phyloP scores from a whole-genome alignment of 495 filamentous ascomycete species.

The Pseudomonodictys pantanalensis region DNA sequence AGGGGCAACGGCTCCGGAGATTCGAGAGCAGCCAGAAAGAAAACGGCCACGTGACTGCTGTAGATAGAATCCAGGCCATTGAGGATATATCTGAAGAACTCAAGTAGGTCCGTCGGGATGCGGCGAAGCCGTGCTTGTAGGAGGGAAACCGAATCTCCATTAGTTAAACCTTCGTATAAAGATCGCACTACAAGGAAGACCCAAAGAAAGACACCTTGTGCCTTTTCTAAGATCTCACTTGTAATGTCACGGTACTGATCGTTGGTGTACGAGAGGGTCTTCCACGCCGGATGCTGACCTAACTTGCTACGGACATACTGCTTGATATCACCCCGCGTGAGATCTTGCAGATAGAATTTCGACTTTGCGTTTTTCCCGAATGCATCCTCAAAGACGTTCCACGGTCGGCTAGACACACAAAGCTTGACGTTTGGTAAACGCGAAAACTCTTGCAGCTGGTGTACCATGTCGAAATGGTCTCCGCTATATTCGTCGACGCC shows the following conservation, averaged over 20 bases:
- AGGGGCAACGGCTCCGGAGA: neutral
- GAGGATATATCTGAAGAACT: constrained; percentile 24
- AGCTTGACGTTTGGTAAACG: constrained; percentile 42
- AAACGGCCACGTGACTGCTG: neutral
- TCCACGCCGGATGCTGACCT: neutral
- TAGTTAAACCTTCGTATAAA: neutral
- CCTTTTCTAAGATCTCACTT: constrained; percentile 3
- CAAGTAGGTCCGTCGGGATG: constrained; percentile 2
- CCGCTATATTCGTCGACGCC: constrained; percentile 49
- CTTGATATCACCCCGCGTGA: constrained; percentile 10
- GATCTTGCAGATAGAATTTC: constrained; percentile 3
- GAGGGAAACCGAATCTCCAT: neutral
- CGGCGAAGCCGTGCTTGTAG: constrained; percentile 5
- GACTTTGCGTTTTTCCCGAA: constrained; percentile 28
- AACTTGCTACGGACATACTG: constrained; percentile 2
- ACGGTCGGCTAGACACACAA: constrained; percentile 53
- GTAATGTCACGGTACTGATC: neutral
- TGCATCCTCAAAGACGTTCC: constrained; percentile 45
- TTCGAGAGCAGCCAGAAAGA: neutral
- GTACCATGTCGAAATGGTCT: constrained; percentile 32
- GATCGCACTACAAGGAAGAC: constrained; percentile 15
- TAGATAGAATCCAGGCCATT: constrained; percentile 8
- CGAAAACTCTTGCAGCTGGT: constrained; percentile 21
- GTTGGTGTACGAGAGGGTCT: neutral
- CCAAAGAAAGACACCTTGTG: constrained; percentile 27